A percentile compares a stretch with the other conserved stretches of the same genome.
These are phyloP conservation scores for Penicillium longicatenatum DNA, from an alignment of 495 filamentous ascomycete genomes.

Conservation along the genomic window DNA sequence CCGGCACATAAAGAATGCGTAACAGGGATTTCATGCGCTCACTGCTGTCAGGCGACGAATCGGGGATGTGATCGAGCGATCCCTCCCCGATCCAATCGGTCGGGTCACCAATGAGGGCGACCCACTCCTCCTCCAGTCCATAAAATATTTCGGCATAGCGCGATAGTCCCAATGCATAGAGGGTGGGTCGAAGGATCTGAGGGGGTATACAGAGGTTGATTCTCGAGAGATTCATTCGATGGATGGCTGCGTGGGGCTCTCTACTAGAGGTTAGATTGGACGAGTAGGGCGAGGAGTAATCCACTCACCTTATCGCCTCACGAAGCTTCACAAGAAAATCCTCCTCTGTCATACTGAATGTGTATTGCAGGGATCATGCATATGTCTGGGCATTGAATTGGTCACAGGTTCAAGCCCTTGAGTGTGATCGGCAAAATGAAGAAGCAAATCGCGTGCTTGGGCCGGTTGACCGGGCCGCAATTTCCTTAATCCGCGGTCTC, in stretches of 20 bases:
- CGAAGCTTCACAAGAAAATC: constrained; percentile 14
- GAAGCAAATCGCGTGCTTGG: background rate
- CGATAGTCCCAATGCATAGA: constrained; percentile 14
- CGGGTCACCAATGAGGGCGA: constrained; percentile 17
- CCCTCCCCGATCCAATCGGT: constrained; percentile 17
- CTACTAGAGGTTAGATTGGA: background rate
- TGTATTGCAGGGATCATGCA: background rate
- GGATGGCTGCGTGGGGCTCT: constrained; percentile 21
- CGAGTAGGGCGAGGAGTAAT: background rate
- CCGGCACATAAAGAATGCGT: constrained; percentile 16
- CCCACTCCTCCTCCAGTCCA: constrained; percentile 16
- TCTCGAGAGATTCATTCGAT: constrained; percentile 16
- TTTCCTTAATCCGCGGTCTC: background rate
- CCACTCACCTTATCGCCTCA: constrained; percentile 10
- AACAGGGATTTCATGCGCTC: constrained; percentile 13
- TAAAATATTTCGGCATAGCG: constrained; percentile 21
- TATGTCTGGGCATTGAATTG: background rate
- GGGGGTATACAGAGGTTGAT: constrained; percentile 19
- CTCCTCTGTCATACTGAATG: constrained; percentile 11
- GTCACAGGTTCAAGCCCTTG: background rate
- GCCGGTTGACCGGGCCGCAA: background rate
- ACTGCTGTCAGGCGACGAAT: background rate
- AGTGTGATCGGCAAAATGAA: background rate
- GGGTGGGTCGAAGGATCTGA: background rate
- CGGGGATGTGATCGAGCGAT: background rate